Percentiles rank a stretch among this genome's conserved stretches.
These are phyloP conservation scores for Alternaria metachromatica DNA, from an alignment of 2,329 filamentous ascomycete species.

Conservation along the genomic window DNA sequence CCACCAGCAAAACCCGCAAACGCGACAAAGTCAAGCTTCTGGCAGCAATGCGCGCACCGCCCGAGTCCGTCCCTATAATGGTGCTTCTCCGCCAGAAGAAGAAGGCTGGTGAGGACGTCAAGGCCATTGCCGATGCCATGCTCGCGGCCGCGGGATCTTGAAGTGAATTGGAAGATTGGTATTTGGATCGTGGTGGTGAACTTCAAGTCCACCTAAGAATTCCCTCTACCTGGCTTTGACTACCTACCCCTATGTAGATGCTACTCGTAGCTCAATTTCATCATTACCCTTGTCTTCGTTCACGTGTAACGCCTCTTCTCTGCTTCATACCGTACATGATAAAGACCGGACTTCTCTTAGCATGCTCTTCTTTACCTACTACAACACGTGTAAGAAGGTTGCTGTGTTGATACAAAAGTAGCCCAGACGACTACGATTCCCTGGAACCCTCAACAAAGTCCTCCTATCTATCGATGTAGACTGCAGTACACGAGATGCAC, in stretches of 20 bases:
- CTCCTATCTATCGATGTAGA: not conserved
- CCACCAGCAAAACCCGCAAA: conserved; percentile 2
- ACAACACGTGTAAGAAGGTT: not conserved
- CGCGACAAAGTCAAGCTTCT: conserved; percentile 14
- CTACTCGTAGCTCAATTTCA: not conserved
- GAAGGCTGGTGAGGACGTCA: conserved; percentile 31
- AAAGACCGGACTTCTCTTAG: fast-evolving
- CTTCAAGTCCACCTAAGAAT: not conserved
- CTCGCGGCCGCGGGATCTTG: conserved; percentile 10
- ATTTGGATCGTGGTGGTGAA: conserved; percentile 9
- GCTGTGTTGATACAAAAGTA: not conserved
- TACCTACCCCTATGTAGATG: not conserved
- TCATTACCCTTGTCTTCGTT: not conserved
- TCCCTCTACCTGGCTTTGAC: not conserved
- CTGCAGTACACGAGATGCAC: not conserved
- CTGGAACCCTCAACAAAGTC: not conserved
- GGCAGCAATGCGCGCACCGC: conserved; percentile 9
- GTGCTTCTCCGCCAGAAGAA: conserved; percentile 29
- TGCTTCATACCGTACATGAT: not conserved
- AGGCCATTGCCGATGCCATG: conserved; percentile 21
- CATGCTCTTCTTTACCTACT: not conserved
- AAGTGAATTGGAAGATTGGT: conserved; percentile 3
- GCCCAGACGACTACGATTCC: not conserved
- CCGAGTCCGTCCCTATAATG: conserved; percentile 19
- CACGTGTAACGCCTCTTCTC: not conserved